Conservation (phyloP, 2,329 filamentous ascomycete genomes). For the Hortaea sp. region DNA sequence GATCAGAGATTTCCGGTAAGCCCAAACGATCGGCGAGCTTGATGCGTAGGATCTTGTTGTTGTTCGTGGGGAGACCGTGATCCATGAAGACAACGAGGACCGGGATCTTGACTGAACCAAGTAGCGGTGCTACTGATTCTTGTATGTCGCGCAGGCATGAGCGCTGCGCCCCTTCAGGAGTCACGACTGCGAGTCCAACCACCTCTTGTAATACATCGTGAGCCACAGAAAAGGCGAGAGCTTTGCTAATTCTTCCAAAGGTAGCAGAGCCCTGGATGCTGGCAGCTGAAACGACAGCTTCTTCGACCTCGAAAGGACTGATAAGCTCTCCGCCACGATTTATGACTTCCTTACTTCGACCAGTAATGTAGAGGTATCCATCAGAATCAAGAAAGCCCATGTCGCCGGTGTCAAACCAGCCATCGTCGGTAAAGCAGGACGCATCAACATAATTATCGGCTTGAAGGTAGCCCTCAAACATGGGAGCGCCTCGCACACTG, state of each 20-base stretch:
- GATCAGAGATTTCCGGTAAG: conserved; percentile 37
- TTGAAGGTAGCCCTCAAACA: conserved; percentile 42
- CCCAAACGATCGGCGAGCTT: conserved; percentile 40
- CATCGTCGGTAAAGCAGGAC: conserved; percentile 37
- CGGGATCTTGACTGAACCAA: conserved; percentile 47
- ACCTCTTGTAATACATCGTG: conserved; percentile 48
- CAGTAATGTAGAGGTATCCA: conserved; percentile 46
- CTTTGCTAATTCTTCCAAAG: conserved; percentile 38
- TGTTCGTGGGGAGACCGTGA: conserved; percentile 45
- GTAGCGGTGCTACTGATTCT: conserved; percentile 34
- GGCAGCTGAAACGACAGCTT: conserved; percentile 42
- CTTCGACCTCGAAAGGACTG: conserved; percentile 50
- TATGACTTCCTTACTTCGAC: conserved; percentile 48
- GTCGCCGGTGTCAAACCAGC: conserved; percentile 48
- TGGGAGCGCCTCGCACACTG: conserved; percentile 42
- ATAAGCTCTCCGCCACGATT: conserved; percentile 51
- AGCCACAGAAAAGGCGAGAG: conserved; percentile 43
- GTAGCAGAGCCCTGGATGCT: conserved; percentile 34
- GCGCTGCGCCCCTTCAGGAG: conserved; percentile 32
- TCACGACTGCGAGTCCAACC: conserved; percentile 44
- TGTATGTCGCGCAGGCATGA: conserved; percentile 42
- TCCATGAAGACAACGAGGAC: conserved; percentile 46
- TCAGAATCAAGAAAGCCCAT: conserved; percentile 43
- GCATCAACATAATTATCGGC: conserved; percentile 35
- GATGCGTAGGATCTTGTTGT: conserved; percentile 50